Conservation (phyloP, 1,139 yeast species). For the Candida smagusa region DNA sequence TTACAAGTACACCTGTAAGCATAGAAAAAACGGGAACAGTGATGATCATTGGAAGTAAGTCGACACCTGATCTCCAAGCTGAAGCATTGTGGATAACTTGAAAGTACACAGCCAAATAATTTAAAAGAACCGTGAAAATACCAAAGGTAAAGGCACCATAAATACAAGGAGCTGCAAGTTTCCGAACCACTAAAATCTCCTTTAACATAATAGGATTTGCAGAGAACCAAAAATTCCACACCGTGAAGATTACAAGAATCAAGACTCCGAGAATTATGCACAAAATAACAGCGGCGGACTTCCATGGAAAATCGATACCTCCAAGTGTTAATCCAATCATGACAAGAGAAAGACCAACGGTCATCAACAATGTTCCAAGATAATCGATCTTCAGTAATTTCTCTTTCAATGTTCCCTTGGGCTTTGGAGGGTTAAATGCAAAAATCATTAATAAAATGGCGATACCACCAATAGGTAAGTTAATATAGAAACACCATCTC, state of each 20-base stretch:
- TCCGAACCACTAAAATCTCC: slow-evolving; percentile 43
- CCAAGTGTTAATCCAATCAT: slow-evolving; percentile 54
- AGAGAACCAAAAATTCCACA: slow-evolving; percentile 49
- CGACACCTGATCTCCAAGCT: slow-evolving; percentile 39
- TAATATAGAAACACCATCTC: slow-evolving; percentile 28
- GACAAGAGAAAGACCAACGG: slow-evolving; percentile 40
- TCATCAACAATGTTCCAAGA: slow-evolving; percentile 41
- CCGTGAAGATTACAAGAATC: slow-evolving; percentile 31
- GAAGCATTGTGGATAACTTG: slow-evolving; percentile 32
- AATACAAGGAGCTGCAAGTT: slow-evolving; percentile 16
- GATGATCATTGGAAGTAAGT: slow-evolving; percentile 36
- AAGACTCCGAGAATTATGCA: slow-evolving; percentile 55
- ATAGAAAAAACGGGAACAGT: slow-evolving; percentile 31
- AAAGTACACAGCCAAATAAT: slow-evolving; percentile 27
- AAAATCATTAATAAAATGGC: slow-evolving; percentile 15
- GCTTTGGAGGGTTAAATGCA: slow-evolving; percentile 55
- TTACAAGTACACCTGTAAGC: slow-evolving; percentile 26
- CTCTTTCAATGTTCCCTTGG: slow-evolving; percentile 35
- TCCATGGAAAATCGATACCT: slow-evolving; percentile 44
- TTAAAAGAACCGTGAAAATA: slow-evolving; percentile 9
- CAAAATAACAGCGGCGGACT: slow-evolving; percentile 52
- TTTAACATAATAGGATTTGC: slow-evolving; percentile 45
- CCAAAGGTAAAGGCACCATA: slow-evolving; percentile 8
- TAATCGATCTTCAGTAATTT: slow-evolving; percentile 48
- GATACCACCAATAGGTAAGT: slow-evolving; percentile 22